Evolutionary conservation across 805 yeast genomes (phyloP).

Genomic region (Ogataea pignaliae): DNA sequence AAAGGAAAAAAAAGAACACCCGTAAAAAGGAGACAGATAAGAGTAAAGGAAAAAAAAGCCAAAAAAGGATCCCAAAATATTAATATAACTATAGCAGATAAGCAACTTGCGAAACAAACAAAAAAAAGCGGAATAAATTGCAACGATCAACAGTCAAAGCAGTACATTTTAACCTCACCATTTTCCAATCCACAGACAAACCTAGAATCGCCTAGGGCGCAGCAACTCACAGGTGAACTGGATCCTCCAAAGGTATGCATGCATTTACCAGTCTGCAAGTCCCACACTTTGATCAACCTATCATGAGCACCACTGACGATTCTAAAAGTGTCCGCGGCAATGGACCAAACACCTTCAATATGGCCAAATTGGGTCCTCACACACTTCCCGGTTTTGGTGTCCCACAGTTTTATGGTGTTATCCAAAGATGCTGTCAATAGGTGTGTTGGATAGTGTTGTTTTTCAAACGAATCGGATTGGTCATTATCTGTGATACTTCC

Average conservation of each 20-base stretch:
- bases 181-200: constrained; percentile 88
- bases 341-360: constrained; percentile 97
- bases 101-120: too few species aligned
- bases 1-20: too few species aligned
- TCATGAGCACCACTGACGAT: constrained; percentile 95
- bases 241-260: constrained; percentile 88
- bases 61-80: too few species aligned
- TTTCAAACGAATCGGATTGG: constrained; percentile 15
- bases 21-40: too few species aligned
- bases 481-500: not conserved
- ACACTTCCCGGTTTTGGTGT: constrained; percentile 79
- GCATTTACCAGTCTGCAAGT: constrained; percentile 88
- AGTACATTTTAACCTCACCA: constrained; percentile 81
- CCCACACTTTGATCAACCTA: constrained; percentile 88
- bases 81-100: too few species aligned
- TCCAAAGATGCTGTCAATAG: constrained; percentile 83
- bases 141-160: constrained; percentile 49
- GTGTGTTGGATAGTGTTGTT: constrained; percentile 66
- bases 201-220: constrained; percentile 82
- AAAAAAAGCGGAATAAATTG: too few species aligned
- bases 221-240: constrained; percentile 56
- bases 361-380: constrained; percentile 95
- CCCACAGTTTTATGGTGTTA: constrained; percentile 92
- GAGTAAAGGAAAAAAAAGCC: too few species aligned
- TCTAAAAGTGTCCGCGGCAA: constrained; percentile 92